Conservation (phyloP, 2,329 filamentous ascomycete species). For the Hirsutella thompsonii region DNA sequence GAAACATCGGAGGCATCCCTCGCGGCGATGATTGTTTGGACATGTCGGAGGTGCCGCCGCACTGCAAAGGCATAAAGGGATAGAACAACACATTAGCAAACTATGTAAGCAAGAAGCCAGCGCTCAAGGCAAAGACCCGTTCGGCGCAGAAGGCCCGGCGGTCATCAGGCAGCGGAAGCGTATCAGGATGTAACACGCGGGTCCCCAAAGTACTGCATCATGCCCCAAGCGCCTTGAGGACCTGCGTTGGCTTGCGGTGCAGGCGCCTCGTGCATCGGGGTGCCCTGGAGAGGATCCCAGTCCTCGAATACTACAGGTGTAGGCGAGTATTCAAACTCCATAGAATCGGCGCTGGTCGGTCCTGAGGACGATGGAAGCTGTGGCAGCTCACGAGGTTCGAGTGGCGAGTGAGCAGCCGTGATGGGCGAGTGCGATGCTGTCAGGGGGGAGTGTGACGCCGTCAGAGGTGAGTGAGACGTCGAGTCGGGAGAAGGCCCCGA, state of each 20-base stretch:
- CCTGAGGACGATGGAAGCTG: slow-evolving; percentile 14
- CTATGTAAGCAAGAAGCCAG: not conserved
- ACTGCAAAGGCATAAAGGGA: not conserved
- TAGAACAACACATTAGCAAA: not conserved
- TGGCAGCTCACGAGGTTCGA: slow-evolving; percentile 24
- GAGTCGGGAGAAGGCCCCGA: slow-evolving; percentile 19
- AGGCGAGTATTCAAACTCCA: slow-evolving; percentile 31
- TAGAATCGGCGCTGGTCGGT: slow-evolving; percentile 13
- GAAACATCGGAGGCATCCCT: slow-evolving; percentile 6
- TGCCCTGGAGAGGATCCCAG: slow-evolving; percentile 25
- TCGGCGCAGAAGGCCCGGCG: not conserved
- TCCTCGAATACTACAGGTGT: slow-evolving; percentile 25
- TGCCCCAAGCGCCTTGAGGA: slow-evolving; percentile 15
- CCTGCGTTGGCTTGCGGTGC: slow-evolving; percentile 11
- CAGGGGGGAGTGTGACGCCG: slow-evolving; percentile 17
- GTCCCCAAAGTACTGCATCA: slow-evolving; percentile 21
- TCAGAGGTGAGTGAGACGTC: slow-evolving; percentile 17
- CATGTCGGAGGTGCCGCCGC: not conserved
- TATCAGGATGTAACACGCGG: slow-evolving; percentile 16
- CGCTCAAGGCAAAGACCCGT: not conserved
- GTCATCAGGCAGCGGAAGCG: not conserved
- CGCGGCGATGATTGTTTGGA: not conserved
- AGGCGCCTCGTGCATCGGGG: slow-evolving; percentile 15
- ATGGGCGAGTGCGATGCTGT: slow-evolving; percentile 13
- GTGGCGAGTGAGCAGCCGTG: slow-evolving; percentile 13